Evolutionary conservation across 225 moss, liverwort and hornwort genomes (phyloP).

Genomic region (Marchantia polymorpha): DNA sequence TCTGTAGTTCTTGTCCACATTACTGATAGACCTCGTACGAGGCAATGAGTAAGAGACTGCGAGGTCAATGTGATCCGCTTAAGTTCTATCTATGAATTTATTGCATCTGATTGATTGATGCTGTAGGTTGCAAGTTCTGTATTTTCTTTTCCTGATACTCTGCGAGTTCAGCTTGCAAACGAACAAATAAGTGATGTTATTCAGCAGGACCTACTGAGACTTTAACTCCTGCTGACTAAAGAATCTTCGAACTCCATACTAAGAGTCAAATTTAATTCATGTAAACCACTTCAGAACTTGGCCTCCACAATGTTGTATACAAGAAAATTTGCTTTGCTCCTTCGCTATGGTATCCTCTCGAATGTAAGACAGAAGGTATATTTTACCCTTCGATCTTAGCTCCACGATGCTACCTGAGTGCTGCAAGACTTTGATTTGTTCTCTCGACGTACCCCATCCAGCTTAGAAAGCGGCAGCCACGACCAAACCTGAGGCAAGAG

Average conservation of each 20-base stretch:
- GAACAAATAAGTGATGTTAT: neutral
- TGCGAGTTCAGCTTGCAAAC: neutral
- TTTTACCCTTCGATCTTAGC: neutral
- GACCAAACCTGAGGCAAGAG: neutral
- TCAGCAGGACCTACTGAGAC: neutral
- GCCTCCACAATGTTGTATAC: neutral
- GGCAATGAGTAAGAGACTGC: neutral
- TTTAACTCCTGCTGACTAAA: neutral
- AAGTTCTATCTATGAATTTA: neutral
- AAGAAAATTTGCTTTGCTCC: neutral
- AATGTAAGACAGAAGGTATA: neutral
- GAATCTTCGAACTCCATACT: neutral
- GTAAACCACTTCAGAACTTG: neutral
- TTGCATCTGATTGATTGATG: neutral
- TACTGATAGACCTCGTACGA: neutral
- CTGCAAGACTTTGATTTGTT: neutral
- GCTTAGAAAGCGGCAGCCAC: conserved; percentile 8
- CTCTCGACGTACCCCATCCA: neutral
- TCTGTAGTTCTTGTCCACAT: neutral
- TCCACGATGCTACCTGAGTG: neutral
- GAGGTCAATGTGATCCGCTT: neutral
- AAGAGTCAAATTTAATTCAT: neutral
- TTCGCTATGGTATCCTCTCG: neutral
- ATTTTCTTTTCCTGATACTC: neutral
- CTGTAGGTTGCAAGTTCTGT: neutral